Conservation (phyloP, 192 early-diverging fungal genomes). For the Oehlia diaphana region DNA sequence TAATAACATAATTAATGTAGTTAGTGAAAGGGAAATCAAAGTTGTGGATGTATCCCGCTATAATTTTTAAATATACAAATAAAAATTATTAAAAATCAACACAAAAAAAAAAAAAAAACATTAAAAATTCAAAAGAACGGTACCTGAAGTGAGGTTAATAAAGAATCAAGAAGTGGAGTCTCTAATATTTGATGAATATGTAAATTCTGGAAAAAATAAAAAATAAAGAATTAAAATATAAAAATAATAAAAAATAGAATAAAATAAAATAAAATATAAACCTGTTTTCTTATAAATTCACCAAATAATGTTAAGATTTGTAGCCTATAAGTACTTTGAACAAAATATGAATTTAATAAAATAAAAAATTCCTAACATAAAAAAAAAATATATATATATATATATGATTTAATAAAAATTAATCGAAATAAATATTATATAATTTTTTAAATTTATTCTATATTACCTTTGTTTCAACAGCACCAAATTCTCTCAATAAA, state of each 20-base stretch:
- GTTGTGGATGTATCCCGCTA: conserved; percentile 20
- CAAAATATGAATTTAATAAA: conserved; percentile 22
- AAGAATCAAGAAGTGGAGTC: conserved; percentile 19
- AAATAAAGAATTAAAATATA: neutral
- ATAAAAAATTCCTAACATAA: conserved; percentile 13
- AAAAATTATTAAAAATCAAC: neutral
- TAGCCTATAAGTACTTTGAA: conserved; percentile 3
- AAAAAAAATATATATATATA: neutral
- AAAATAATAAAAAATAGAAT: neutral
- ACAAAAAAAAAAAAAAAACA: neutral
- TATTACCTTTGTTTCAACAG: conserved; percentile 24
- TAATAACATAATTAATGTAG: conserved; percentile 21
- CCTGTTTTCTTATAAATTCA: conserved; percentile 13
- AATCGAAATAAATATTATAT: no score
- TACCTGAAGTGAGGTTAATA: conserved; percentile 25
- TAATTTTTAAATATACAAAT: neutral
- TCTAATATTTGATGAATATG: conserved; percentile 25
- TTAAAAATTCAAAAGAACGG: neutral
- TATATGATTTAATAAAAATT: neutral
- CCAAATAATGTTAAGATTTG: conserved; percentile 18
- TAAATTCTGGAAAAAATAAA: neutral
- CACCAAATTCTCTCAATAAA: conserved; percentile 18
- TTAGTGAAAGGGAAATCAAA: conserved; percentile 20
- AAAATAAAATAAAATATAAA: neutral
- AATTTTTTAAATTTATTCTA: neutral